Percentiles rank a stretch among this genome's conserved stretches.
phyloP scores from a whole-genome alignment of 768 basidiomycete species.

The Tricholoma saponaceum region DNA sequence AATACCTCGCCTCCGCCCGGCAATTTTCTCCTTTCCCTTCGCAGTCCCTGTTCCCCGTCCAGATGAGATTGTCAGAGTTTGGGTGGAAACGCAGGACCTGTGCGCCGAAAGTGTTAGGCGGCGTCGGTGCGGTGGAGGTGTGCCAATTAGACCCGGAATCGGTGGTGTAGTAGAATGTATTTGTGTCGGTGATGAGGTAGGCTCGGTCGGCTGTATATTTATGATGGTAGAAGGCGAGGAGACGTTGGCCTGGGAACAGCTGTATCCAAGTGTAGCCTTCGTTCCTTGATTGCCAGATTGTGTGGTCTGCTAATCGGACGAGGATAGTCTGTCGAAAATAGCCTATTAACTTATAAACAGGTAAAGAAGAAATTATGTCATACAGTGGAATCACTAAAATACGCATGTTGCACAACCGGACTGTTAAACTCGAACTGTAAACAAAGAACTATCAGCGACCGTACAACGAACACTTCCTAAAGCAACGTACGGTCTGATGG shows the following conservation, averaged over 20 bases:
- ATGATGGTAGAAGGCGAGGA: constrained; percentile 89
- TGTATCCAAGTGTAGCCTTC: constrained; percentile 92
- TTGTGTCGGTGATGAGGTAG: constrained; percentile 76
- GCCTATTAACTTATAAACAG: not conserved
- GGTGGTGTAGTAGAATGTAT: constrained; percentile 74
- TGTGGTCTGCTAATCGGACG: constrained; percentile 69
- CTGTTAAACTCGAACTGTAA: constrained; percentile 62
- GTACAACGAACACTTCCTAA: not conserved
- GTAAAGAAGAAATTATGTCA: constrained; percentile 9
- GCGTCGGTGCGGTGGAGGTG: constrained; percentile 49
- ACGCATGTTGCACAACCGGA: constrained; percentile 69
- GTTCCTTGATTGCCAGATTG: constrained; percentile 92
- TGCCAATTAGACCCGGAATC: constrained; percentile 78
- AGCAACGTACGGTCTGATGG: constrained; percentile 61
- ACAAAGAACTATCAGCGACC: not conserved
- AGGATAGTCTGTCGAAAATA: constrained; percentile 61
- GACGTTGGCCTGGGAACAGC: constrained; percentile 52
- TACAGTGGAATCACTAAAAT: constrained; percentile 79
- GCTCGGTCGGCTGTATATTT: constrained; percentile 74
- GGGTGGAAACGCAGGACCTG: constrained; percentile 88
- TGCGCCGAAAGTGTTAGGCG: constrained; percentile 76
- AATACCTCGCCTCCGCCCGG: constrained; percentile 70
- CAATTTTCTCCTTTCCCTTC: constrained; percentile 44
- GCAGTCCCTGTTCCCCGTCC: constrained; percentile 80
- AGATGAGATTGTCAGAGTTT: constrained; percentile 79